phyloP scores from a whole-genome alignment of 176 grass and related monocot species.

The Aegilops sharonensis region DNA sequence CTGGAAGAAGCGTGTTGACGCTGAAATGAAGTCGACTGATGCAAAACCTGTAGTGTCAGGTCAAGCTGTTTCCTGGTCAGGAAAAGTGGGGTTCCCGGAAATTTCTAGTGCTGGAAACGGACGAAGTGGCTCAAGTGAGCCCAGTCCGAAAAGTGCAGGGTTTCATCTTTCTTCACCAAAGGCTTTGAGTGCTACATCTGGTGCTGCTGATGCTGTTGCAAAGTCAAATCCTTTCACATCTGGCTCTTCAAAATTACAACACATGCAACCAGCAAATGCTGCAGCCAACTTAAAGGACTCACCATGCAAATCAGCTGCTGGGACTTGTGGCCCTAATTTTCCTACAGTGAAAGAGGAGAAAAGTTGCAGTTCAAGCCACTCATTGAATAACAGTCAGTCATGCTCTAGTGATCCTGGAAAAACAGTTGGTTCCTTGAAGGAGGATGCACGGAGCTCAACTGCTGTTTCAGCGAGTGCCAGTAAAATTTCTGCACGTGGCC shows the following conservation, averaged over 20 bases:
- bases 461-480: constrained; percentile 60
- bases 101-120: constrained; percentile 40
- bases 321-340: constrained; percentile 31
- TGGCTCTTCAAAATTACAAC: constrained; percentile 39
- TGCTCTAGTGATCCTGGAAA: constrained; percentile 76
- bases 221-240: constrained; percentile 32
- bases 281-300: constrained; percentile 40
- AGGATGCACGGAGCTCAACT: constrained; percentile 81
- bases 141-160: constrained; percentile 31
- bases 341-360: constrained; percentile 74
- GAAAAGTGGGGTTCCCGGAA: constrained; percentile 51
- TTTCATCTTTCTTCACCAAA: constrained; percentile 39
- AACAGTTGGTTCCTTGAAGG: constrained; percentile 58
- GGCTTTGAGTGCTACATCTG: constrained; percentile 28
- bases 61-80: constrained; percentile 59
- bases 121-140: constrained; percentile 46
- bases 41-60: constrained; percentile 42
- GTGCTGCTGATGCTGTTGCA: constrained; percentile 17
- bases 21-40: constrained; percentile 65
- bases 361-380: constrained; percentile 91
- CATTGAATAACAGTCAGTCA: constrained; percentile 84
- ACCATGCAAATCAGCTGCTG: constrained; percentile 37
- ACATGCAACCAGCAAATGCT: constrained; percentile 16
- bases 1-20: constrained; percentile 72
- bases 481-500: constrained; percentile 53